A percentile compares a stretch with the other conserved stretches of the same genome.
These are phyloP conservation scores for Colletotrichum brevisporum DNA, from an alignment of 2,329 filamentous ascomycete genomes.

Conservation along the genomic window DNA sequence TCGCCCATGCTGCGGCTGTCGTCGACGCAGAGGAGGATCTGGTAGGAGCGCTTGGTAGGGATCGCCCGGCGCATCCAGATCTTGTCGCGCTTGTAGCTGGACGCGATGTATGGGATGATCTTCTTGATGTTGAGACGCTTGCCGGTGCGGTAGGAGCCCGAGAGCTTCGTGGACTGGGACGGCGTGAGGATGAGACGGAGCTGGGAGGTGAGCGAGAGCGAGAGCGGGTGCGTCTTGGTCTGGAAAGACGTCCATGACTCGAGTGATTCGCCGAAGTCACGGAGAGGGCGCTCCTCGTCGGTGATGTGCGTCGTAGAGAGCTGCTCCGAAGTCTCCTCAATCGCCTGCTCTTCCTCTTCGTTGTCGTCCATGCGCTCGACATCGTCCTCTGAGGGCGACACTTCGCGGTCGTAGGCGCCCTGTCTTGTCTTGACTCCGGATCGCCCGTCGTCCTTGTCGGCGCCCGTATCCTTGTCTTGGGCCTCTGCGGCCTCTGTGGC, in stretches of 20 bases:
- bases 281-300: constrained; percentile 54
- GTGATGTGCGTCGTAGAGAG: constrained; percentile 82
- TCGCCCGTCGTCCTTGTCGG: constrained; percentile 66
- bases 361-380: constrained; percentile 49
- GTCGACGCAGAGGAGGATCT: constrained; percentile 97
- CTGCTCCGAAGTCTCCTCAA: constrained; percentile 71
- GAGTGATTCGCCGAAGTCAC: constrained; percentile 71
- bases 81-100: constrained; percentile 98
- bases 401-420: constrained; percentile 70
- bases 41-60: constrained; percentile 94
- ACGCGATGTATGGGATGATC: constrained; percentile 99
- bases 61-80: constrained; percentile 98
- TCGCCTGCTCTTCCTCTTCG: constrained; percentile 62
- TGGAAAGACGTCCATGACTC: constrained; percentile 90
- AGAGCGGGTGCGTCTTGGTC: constrained; percentile 85
- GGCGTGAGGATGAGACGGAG: constrained; percentile 95
- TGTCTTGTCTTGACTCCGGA: constrained; percentile 73
- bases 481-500: constrained; percentile 48
- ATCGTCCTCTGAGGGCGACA: constrained; percentile 56
- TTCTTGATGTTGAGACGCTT: constrained; percentile 99
- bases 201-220: constrained; percentile 91
- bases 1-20: constrained; percentile 96
- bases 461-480: constrained; percentile 46
- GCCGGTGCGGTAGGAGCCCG: constrained; percentile 95
- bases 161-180: constrained; percentile 94